phyloP scores from a whole-genome alignment of 805 yeast species.

The Vanderwaltozyma tropicalis region DNA sequence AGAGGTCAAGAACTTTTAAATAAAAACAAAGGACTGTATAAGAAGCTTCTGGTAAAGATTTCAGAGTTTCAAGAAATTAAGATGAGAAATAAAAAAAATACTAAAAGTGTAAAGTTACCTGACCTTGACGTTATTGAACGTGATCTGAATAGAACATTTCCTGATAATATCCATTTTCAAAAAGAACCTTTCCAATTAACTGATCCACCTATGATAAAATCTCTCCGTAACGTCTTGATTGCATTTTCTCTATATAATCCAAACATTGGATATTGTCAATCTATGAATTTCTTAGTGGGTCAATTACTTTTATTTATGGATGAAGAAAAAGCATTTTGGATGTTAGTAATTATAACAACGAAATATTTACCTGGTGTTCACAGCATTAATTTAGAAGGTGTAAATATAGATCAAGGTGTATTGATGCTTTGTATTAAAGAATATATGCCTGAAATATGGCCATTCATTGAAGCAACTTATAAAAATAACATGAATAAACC shows the following conservation, averaged over 20 bases:
- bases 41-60: conserved; percentile 52
- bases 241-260: conserved; percentile 85
- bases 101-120: conserved; percentile 7
- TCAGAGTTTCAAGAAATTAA: conserved; percentile 17
- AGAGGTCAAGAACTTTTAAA: conserved; percentile 66
- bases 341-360: conserved; percentile 84
- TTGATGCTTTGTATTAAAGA: conserved; percentile 77
- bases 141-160: conserved; percentile 88
- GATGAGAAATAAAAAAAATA: conserved; percentile 35
- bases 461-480: conserved; percentile 1
- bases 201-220: conserved; percentile 56
- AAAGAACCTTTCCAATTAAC: conserved; percentile 27
- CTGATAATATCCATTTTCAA: conserved; percentile 80
- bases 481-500: neutral
- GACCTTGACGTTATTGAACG: conserved; percentile 91
- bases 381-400: conserved; percentile 83
- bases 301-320: conserved; percentile 72
- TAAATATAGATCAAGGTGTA: conserved; percentile 90
- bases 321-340: conserved; percentile 91
- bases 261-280: conserved; percentile 89
- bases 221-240: conserved; percentile 67
- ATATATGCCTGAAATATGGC: conserved; percentile 75
- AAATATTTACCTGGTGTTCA: conserved; percentile 83
- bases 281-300: conserved; percentile 87
- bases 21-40: conserved; percentile 68